These are phyloP conservation scores for Phytophthora lateralis DNA, from an alignment of 352 stramenopile species.

Conservation along the genomic window DNA sequence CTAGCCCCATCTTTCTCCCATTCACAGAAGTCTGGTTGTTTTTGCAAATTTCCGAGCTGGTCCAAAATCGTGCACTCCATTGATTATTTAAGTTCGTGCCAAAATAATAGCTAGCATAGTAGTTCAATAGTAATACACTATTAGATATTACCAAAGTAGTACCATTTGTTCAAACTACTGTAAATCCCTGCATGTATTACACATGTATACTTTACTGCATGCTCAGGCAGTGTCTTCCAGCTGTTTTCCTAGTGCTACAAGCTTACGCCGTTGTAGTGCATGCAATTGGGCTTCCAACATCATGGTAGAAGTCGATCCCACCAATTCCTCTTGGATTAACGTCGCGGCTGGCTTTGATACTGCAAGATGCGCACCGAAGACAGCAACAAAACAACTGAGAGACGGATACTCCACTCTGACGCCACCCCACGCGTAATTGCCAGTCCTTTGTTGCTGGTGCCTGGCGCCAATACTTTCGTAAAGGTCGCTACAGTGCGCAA, in stretches of 20 bases:
- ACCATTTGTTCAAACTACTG: no score
- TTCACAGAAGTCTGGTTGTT: no score
- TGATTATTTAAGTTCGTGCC: no score
- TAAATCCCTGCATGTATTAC: no score
- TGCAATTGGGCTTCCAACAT: neutral
- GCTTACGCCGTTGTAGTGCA: conserved; percentile 1
- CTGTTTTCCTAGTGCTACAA: neutral
- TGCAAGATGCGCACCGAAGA: conserved; percentile 2
- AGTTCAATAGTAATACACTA: no score
- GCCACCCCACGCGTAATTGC: neutral
- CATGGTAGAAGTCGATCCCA: neutral
- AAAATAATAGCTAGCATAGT: no score
- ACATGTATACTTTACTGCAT: no score
- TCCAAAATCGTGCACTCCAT: no score
- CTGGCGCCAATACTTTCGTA: neutral
- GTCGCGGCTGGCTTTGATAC: neutral
- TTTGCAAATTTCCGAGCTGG: no score
- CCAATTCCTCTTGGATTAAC: neutral
- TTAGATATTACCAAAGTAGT: no score
- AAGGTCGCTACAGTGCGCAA: neutral
- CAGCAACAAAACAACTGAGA: neutral
- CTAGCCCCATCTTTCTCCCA: no score
- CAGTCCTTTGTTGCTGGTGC: neutral
- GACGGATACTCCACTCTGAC: neutral
- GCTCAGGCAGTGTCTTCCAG: neutral